Evolutionary conservation across 2,329 filamentous ascomycete genomes (phyloP).

Genomic region (Bipolaris victoriae): DNA sequence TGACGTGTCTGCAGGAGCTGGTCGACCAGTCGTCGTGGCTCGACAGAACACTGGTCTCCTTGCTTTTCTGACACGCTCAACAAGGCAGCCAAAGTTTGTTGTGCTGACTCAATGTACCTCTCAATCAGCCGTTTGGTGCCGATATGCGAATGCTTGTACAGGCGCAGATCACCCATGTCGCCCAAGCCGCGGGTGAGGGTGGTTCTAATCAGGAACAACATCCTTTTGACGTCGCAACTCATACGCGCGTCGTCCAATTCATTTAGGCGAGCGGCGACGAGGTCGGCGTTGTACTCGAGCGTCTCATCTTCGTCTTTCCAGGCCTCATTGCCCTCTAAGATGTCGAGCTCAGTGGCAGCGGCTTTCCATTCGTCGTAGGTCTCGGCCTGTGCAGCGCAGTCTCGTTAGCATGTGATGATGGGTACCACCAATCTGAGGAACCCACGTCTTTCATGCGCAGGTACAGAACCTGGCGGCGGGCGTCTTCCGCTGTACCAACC

Average conservation of each 20-base stretch:
- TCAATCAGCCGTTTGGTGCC: conserved; percentile 90
- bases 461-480: conserved; percentile 65
- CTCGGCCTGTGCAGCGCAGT: conserved; percentile 61
- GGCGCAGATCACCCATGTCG: conserved; percentile 79
- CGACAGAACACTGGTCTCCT: conserved; percentile 58
- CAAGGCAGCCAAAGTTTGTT: conserved; percentile 74
- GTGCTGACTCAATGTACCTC: conserved; percentile 79
- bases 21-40: conserved; percentile 67
- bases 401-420: conserved; percentile 38
- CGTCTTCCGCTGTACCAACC: conserved; percentile 15
- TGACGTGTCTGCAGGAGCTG: conserved; percentile 74
- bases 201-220: conserved; percentile 83
- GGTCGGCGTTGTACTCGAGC: conserved; percentile 72
- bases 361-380: conserved; percentile 74
- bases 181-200: conserved; percentile 80
- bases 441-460: conserved; percentile 70
- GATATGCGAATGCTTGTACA: conserved; percentile 84
- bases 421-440: conserved; percentile 27
- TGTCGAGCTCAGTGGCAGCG: conserved; percentile 78
- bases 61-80: conserved; percentile 65
- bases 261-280: conserved; percentile 72
- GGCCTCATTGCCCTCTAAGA: conserved; percentile 76
- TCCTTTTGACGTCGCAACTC: conserved; percentile 73
- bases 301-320: conserved; percentile 76
- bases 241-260: conserved; percentile 77